These are phyloP conservation scores for Nissolia schottii DNA, from an alignment of 306 rosid genomes.

Conservation along the genomic window DNA sequence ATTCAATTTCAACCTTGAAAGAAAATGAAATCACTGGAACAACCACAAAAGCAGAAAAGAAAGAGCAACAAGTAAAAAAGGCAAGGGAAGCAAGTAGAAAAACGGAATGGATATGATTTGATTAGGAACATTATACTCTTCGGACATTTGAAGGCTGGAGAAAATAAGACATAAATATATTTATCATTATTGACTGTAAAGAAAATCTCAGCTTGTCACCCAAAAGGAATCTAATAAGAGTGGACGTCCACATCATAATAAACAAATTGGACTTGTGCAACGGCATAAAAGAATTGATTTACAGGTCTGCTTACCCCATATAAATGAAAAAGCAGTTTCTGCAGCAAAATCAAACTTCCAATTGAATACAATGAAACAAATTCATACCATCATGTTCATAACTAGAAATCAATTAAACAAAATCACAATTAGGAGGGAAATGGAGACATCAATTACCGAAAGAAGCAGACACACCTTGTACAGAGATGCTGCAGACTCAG, in stretches of 20 bases:
- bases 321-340: background rate
- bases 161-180: background rate
- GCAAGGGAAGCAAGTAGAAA: background rate
- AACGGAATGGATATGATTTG: background rate
- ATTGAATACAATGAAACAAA: background rate
- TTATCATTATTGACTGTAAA: background rate
- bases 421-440: background rate
- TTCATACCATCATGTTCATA: background rate
- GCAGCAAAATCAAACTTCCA: constrained; percentile 6
- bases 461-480: constrained; percentile 64
- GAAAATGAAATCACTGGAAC: background rate
- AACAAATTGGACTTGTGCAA: background rate
- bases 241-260: background rate
- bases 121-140: background rate
- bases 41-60: background rate
- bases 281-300: background rate
- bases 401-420: background rate
- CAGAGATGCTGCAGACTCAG: constrained; percentile 97
- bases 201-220: background rate
- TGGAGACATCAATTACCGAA: background rate
- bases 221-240: background rate
- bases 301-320: background rate
- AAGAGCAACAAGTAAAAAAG: no score
- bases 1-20: background rate
- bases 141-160: background rate